These are phyloP conservation scores for Solanum chaucha DNA, from an alignment of 257 asterid genomes.

Conservation along the genomic window DNA sequence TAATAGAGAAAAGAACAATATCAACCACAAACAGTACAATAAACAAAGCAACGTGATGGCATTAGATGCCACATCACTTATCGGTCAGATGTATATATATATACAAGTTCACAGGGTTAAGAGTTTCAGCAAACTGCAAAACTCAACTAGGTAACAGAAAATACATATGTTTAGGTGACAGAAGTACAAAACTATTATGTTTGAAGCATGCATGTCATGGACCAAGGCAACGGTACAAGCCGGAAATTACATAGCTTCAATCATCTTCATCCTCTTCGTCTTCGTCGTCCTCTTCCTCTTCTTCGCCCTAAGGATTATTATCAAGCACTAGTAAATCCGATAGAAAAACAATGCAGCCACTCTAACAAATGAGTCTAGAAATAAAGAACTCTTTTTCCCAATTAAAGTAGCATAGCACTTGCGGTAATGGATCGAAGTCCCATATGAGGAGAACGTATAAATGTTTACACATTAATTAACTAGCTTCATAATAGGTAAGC, in stretches of 20 bases:
- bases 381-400: not conserved
- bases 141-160: not conserved
- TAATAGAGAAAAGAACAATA: not conserved
- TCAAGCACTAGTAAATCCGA: not conserved
- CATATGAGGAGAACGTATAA: not conserved
- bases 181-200: not conserved
- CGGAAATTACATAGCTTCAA: not conserved
- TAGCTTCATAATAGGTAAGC: not conserved
- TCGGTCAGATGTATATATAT: not conserved
- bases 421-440: not conserved
- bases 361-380: not conserved
- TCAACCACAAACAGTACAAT: not conserved
- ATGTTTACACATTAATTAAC: not conserved
- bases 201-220: not conserved
- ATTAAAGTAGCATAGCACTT: not conserved
- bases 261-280: not conserved
- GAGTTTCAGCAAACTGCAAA: not conserved
- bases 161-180: not conserved
- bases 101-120: not conserved
- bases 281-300: not conserved
- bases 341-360: not conserved
- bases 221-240: not conserved
- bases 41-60: not conserved
- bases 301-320: not conserved
- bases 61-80: not conserved